A percentile compares a stretch with the other conserved stretches of the same genome.
phyloP scores from a whole-genome alignment of 139 green algal species.

The Chloropicon primus region DNA sequence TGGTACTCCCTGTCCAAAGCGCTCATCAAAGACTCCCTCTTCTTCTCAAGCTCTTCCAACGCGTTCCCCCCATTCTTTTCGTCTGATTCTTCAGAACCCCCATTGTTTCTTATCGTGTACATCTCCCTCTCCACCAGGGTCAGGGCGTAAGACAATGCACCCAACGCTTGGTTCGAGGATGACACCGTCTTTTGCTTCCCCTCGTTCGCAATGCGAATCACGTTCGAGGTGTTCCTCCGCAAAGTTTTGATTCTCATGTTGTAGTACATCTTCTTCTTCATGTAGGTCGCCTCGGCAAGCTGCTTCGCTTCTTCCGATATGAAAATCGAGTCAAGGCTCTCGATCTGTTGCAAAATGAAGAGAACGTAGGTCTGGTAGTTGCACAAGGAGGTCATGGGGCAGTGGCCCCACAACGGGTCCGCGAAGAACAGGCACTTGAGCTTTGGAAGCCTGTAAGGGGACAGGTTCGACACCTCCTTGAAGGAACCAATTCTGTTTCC shows the following conservation, averaged over 20 bases:
- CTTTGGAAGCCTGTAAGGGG: constrained; percentile 18
- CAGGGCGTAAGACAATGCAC: background rate
- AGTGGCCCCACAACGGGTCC: constrained; percentile 57
- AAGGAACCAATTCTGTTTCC: constrained; percentile 52
- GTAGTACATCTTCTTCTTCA: constrained; percentile 81
- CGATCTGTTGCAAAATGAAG: constrained; percentile 27
- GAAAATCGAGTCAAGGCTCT: constrained; percentile 45
- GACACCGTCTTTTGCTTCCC: background rate
- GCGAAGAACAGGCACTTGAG: constrained; percentile 53
- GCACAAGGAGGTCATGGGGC: constrained; percentile 42
- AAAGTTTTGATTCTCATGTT: constrained; percentile 71
- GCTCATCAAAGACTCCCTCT: background rate
- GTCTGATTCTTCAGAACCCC: too few relatives aligned
- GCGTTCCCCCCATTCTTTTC: background rate
- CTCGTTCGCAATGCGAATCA: constrained; percentile 3
- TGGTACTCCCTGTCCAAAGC: background rate
- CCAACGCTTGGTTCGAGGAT: background rate
- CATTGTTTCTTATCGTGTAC: background rate
- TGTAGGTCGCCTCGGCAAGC: constrained; percentile 50
- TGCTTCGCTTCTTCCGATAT: constrained; percentile 42
- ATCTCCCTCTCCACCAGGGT: background rate
- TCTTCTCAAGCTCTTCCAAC: background rate
- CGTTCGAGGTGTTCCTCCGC: constrained; percentile 20
- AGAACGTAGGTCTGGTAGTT: constrained; percentile 59
- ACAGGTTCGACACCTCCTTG: constrained; percentile 39